These are phyloP conservation scores for Saccharomyces hybrid DNA, from an alignment of 1,139 yeast species.

Conservation along the genomic window DNA sequence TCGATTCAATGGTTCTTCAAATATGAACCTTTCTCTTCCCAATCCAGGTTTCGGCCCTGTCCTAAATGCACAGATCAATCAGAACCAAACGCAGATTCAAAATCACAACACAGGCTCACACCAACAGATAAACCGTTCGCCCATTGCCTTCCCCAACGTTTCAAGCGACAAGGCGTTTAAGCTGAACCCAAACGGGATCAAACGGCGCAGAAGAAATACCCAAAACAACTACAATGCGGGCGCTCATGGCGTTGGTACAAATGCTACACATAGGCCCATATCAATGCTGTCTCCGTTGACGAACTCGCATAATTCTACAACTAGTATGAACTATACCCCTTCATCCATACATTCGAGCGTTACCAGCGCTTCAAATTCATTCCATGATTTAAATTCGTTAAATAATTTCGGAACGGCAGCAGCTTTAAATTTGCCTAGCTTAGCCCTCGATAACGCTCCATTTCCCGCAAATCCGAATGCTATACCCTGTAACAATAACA, in stretches of 20 bases:
- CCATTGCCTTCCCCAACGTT: background rate
- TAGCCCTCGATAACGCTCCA: background rate
- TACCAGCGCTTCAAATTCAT: slow-evolving; percentile 4
- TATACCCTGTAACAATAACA: background rate
- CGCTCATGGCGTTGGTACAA: background rate
- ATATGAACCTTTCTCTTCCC: background rate
- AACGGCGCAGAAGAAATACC: slow-evolving; percentile 18
- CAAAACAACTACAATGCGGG: slow-evolving; percentile 2
- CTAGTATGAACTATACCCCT: background rate
- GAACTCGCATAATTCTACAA: slow-evolving; percentile 2
- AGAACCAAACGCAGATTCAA: background rate
- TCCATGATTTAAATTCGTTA: slow-evolving; percentile 2
- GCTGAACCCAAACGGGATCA: slow-evolving; percentile 30
- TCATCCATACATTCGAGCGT: slow-evolving; percentile 1
- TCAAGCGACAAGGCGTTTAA: slow-evolving; percentile 14
- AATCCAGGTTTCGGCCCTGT: background rate
- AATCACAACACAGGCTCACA: background rate
- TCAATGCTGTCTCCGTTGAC: slow-evolving; percentile 4
- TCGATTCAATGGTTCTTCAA: background rate
- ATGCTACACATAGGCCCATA: slow-evolving; percentile 3
- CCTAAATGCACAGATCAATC: background rate
- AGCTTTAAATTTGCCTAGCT: background rate
- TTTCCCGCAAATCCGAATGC: background rate
- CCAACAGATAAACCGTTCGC: background rate
- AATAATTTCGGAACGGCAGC: slow-evolving; percentile 1